These are phyloP conservation scores for Rhizophlyctis rosea DNA, from an alignment of 192 early-diverging fungal species.

Conservation along the genomic window DNA sequence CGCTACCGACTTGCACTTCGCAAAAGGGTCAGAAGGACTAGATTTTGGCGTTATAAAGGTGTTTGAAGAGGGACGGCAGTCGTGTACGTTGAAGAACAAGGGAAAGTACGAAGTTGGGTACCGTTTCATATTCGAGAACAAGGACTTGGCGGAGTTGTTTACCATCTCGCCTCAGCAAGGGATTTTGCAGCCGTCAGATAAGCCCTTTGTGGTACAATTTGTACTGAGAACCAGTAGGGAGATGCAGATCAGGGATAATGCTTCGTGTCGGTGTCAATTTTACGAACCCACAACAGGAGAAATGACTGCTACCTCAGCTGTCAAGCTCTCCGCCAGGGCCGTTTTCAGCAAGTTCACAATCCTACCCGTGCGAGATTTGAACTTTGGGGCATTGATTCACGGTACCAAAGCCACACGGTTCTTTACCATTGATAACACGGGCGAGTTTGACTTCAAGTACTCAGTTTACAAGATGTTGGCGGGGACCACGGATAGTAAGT, in stretches of 20 bases:
- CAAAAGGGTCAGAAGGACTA: slow-evolving; percentile 57
- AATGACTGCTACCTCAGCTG: slow-evolving; percentile 49
- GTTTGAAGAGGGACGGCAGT: slow-evolving; percentile 29
- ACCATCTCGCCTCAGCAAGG: slow-evolving; percentile 49
- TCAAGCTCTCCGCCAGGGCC: slow-evolving; percentile 51
- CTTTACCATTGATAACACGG: slow-evolving; percentile 58
- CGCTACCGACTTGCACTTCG: slow-evolving; percentile 60
- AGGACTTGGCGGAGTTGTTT: slow-evolving; percentile 49
- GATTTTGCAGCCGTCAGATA: slow-evolving; percentile 59
- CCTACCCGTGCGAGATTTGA: slow-evolving; percentile 53
- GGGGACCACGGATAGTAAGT: slow-evolving; percentile 31
- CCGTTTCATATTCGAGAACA: slow-evolving; percentile 50
- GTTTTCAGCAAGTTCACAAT: slow-evolving; percentile 59
- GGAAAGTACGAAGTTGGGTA: slow-evolving; percentile 67
- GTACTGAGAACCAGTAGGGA: slow-evolving; percentile 47
- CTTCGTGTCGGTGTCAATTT: slow-evolving; percentile 51
- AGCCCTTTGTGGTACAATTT: slow-evolving; percentile 55
- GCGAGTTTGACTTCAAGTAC: slow-evolving; percentile 64
- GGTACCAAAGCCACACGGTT: slow-evolving; percentile 54
- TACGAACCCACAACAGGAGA: slow-evolving; percentile 58
- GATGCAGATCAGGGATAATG: slow-evolving; percentile 40
- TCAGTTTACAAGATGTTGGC: slow-evolving; percentile 53
- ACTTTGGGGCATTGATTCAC: slow-evolving; percentile 59
- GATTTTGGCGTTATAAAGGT: slow-evolving; percentile 63
- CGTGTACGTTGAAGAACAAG: slow-evolving; percentile 42